Conservation (phyloP, 768 basidiomycete genomes). For the Piloderma croceum region DNA sequence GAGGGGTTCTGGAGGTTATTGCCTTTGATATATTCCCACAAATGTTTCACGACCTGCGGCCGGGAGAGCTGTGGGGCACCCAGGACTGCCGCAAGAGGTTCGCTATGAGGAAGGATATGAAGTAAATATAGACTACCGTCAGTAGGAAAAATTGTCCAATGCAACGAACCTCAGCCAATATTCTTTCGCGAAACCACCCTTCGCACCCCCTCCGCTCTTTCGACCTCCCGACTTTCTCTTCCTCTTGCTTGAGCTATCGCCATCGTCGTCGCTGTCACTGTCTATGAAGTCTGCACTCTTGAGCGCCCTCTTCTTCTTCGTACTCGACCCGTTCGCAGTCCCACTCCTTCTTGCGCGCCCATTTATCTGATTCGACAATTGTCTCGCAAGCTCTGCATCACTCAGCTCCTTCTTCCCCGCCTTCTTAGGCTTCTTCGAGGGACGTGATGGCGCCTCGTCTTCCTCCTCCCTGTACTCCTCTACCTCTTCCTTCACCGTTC, state of each 20-base stretch:
- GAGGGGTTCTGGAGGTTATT: constrained; percentile 79
- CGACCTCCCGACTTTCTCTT: constrained; percentile 38
- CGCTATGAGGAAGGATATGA: constrained; percentile 41
- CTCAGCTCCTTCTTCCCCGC: constrained; percentile 47
- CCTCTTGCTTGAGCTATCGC: constrained; percentile 29
- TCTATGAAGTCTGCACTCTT: constrained; percentile 48
- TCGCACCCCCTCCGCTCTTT: constrained; percentile 42
- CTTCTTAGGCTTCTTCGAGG: constrained; percentile 45
- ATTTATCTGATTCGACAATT: constrained; percentile 67
- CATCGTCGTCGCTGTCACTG: constrained; percentile 46
- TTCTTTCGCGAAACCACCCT: constrained; percentile 77
- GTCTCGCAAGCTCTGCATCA: constrained; percentile 67
- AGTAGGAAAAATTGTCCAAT: constrained; percentile 7
- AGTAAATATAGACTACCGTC: constrained; percentile 8
- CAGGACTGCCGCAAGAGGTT: constrained; percentile 67
- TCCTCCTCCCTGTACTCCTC: constrained; percentile 17
- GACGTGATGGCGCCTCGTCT: constrained; percentile 5
- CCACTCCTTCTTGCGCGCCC: constrained; percentile 49
- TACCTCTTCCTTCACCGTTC: constrained; percentile 10
- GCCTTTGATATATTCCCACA: constrained; percentile 86
- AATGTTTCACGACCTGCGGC: constrained; percentile 83
- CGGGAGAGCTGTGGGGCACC: constrained; percentile 66
- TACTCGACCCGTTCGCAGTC: constrained; percentile 34
- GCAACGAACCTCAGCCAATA: constrained; percentile 59
- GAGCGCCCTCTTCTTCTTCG: constrained; percentile 41